Conservation (phyloP, 2,329 filamentous ascomycete species). For the Capronia epimyces region DNA sequence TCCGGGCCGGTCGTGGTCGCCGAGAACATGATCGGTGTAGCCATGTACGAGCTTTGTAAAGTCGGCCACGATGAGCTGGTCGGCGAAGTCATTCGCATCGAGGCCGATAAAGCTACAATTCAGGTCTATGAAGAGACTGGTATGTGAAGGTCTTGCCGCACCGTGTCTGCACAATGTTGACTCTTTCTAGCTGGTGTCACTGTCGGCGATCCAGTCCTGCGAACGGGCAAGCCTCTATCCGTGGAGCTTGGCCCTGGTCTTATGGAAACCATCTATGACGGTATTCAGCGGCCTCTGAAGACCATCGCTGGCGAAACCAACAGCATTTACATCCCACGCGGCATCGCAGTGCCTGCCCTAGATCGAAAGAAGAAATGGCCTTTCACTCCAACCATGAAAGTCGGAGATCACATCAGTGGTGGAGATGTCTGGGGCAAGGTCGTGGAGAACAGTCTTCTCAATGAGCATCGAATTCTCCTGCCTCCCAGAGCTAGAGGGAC, state of each 20-base stretch:
- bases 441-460: conserved; percentile 91
- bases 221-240: conserved; percentile 92
- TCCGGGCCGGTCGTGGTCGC: conserved; percentile 89
- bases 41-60: conserved; percentile 98
- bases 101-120: conserved; percentile 88
- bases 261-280: conserved; percentile 99
- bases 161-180: conserved; percentile 10
- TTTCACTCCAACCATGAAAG: conserved; percentile 83
- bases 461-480: conserved; percentile 86
- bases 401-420: conserved; percentile 93
- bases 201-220: conserved; percentile 84
- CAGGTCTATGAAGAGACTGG: conserved; percentile 99
- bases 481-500: conserved; percentile 85
- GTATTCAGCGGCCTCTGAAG: conserved; percentile 91
- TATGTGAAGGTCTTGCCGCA: conserved; percentile 35
- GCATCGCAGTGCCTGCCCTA: conserved; percentile 79
- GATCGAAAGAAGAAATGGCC: conserved; percentile 94
- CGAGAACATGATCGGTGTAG: conserved; percentile 97
- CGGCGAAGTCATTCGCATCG: conserved; percentile 97
- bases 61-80: conserved; percentile 89
- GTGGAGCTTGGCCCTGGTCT: conserved; percentile 95
- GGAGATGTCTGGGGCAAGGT: conserved; percentile 95
- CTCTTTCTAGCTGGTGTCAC: conserved; percentile 70
- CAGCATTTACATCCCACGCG: conserved; percentile 96
- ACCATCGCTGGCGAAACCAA: conserved; percentile 70